Conservation (phyloP, 306 rosid genomes). For the Medicago truncatula region DNA sequence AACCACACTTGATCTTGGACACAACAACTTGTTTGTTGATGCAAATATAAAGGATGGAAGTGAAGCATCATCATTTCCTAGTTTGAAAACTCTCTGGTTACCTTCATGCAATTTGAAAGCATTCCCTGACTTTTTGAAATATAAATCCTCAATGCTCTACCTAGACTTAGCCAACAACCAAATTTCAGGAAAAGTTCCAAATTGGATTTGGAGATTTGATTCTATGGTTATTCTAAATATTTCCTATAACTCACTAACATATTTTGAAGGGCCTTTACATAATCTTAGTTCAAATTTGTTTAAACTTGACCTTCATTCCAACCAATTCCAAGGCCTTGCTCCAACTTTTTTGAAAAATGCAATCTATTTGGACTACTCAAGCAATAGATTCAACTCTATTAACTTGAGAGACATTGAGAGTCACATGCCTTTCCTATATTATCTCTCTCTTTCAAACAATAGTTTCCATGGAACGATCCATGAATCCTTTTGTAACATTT, state of each 20-base stretch:
- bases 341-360: neutral
- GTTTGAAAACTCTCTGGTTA: constrained; percentile 26
- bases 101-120: constrained; percentile 44
- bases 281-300: constrained; percentile 4
- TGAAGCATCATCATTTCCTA: constrained; percentile 20
- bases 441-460: constrained; percentile 39
- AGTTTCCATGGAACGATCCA: constrained; percentile 31
- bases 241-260: constrained; percentile 52
- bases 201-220: constrained; percentile 59
- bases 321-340: constrained; percentile 47
- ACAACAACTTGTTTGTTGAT: constrained; percentile 46
- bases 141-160: constrained; percentile 10
- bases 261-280: constrained; percentile 29
- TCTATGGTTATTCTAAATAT: constrained; percentile 41
- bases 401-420: constrained; percentile 32
- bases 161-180: constrained; percentile 60
- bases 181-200: constrained; percentile 55
- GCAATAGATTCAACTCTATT: constrained; percentile 42
- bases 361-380: constrained; percentile 43
- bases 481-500: constrained; percentile 39
- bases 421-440: neutral
- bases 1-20: constrained; percentile 50
- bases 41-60: neutral
- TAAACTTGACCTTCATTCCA: constrained; percentile 54
- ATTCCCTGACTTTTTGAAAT: constrained; percentile 51